Percentiles rank a stretch among this genome's conserved stretches.
These are phyloP conservation scores for Chaetomiaceae sp. DNA, from an alignment of 2,329 filamentous ascomycete species.

Conservation along the genomic window DNA sequence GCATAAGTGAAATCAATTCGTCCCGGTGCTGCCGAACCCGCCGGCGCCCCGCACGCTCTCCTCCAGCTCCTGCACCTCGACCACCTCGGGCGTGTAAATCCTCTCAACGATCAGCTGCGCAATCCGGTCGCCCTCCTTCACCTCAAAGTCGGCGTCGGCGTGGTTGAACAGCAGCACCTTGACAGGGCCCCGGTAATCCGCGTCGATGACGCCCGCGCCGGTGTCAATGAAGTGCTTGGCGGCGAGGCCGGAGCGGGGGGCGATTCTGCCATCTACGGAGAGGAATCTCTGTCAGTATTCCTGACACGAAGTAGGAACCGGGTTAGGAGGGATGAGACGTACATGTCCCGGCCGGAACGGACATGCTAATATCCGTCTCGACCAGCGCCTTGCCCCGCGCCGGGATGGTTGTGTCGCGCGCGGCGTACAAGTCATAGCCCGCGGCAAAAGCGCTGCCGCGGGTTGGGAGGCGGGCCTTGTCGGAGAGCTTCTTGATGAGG, in stretches of 20 bases:
- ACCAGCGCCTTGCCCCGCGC: constrained; percentile 80
- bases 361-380: constrained; percentile 86
- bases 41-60: constrained; percentile 87
- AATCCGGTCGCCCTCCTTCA: constrained; percentile 83
- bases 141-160: constrained; percentile 70
- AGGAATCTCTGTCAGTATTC: not conserved
- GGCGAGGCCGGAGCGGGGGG: constrained; percentile 85
- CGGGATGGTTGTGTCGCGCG: constrained; percentile 70
- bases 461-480: constrained; percentile 75
- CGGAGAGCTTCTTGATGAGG: constrained; percentile 82
- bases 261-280: constrained; percentile 73
- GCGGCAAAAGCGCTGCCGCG: constrained; percentile 86
- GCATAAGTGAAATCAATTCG: not conserved
- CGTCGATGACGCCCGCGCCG: constrained; percentile 94
- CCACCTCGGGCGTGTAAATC: constrained; percentile 87
- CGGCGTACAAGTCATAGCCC: constrained; percentile 88
- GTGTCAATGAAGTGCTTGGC: constrained; percentile 95
- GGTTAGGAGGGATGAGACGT: constrained; percentile 34
- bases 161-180: constrained; percentile 96
- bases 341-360: constrained; percentile 88
- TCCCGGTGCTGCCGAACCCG: constrained; percentile 85
- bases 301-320: not conserved
- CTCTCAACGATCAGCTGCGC: constrained; percentile 92
- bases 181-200: constrained; percentile 90
- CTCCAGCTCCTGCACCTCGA: constrained; percentile 83